A percentile compares a stretch with the other conserved stretches of the same genome.
These are phyloP conservation scores for Metschnikowia koreensis DNA, from an alignment of 805 yeast genomes.

Conservation along the genomic window DNA sequence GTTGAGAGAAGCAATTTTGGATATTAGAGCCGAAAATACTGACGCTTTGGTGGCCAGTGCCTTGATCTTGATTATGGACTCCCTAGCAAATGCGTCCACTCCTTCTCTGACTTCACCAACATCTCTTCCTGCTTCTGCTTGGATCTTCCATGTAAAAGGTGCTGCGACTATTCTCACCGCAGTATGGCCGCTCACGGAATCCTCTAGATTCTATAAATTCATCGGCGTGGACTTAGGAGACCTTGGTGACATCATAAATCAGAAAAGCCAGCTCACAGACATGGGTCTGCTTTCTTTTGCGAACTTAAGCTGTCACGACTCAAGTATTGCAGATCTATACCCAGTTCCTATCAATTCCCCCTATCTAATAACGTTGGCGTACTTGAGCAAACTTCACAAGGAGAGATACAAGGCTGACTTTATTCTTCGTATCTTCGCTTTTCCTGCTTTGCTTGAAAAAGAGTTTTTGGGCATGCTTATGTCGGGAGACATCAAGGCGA, in stretches of 20 bases:
- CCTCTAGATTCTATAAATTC: constrained; percentile 43
- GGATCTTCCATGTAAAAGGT: constrained; percentile 97
- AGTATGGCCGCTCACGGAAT: constrained; percentile 79
- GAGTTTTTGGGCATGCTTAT: constrained; percentile 72
- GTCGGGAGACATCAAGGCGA: constrained; percentile 83
- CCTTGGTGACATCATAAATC: constrained; percentile 67
- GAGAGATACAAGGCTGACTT: constrained; percentile 85
- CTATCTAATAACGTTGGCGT: constrained; percentile 81
- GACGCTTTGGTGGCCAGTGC: constrained; percentile 95
- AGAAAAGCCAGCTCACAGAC: constrained; percentile 27
- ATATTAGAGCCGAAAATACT: constrained; percentile 79
- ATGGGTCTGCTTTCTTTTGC: constrained; percentile 39
- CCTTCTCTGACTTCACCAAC: constrained; percentile 48
- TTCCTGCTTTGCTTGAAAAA: constrained; percentile 88
- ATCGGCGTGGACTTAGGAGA: constrained; percentile 89
- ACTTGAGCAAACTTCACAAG: constrained; percentile 75
- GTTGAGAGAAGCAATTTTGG: constrained; percentile 80
- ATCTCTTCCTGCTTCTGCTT: constrained; percentile 86
- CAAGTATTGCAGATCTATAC: constrained; percentile 77
- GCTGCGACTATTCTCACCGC: constrained; percentile 95
- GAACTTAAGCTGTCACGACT: constrained; percentile 78
- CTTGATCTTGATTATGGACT: constrained; percentile 84
- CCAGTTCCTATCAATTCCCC: constrained; percentile 85
- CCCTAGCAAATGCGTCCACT: constrained; percentile 82
- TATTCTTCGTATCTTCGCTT: constrained; percentile 82